Evolutionary conservation across 2,329 filamentous ascomycete species (phyloP), one percentile per base, ranked within the genome.

Genomic region (Colletotrichum theobromicola): DNA sequence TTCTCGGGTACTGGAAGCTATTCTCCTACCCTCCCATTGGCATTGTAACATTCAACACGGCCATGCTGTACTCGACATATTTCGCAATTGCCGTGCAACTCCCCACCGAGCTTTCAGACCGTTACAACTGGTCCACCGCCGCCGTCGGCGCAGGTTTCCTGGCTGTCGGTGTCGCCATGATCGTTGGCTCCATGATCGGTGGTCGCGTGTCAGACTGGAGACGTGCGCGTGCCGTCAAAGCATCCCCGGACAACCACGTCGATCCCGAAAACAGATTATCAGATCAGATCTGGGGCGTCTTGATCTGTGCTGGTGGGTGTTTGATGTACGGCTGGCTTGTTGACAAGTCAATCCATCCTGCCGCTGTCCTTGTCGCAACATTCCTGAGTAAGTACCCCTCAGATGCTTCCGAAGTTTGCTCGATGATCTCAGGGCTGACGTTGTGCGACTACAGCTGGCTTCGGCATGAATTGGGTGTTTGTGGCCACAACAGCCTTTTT

Each of bases 251-350:
- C 46, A 72, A 66, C 7, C 34, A 74, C 18, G 78, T 83, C 21
- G 78, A 81, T 21, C 84, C 85, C 9, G 85, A 87, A 70, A 81
- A 78, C 46, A 81, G 85, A 42, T 79, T 87, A 32, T 78, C 79
- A 4, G 82, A 84, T 26, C 85, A 87, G 61, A 82, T 85, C 32
- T 81, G 80, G 71, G 85, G 84, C 2, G 83, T 84, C 7, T n/a
- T 85, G 8, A 70, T 85, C 18, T 83, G 81, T 13, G 81, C 82
- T 2, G 81, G 78, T 1, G 85, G 85, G 0, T 82, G 83, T 16
- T 70, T 82, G 42, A 83, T 85, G 82, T 87, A 82, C 74, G 85
- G 85, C 24, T 87, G 84, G 84, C 85, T 83, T 55, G 79, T 82
- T 9, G 71, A 79, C 60, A 70, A 77, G 30, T 72, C 71, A 4